Evolutionary conservation across 2,329 filamentous ascomycete genomes (phyloP), one percentile per base, ranked within the genome.

Genomic region (Raffaelea ambrosiae): DNA sequence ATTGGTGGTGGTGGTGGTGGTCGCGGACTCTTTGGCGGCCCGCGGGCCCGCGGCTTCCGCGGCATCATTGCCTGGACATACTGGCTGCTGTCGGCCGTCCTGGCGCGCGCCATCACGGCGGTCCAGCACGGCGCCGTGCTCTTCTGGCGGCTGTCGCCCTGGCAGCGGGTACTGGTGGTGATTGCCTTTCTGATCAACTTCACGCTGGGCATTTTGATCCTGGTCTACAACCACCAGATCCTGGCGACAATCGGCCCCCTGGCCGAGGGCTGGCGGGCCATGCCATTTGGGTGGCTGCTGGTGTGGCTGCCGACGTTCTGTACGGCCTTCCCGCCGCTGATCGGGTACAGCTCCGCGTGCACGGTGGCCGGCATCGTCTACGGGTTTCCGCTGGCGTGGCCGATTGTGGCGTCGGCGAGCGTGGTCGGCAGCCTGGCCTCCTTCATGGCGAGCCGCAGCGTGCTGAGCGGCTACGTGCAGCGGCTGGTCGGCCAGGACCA

Each of bases 261-360:
- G 13, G 88, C 90, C 20, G 74, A 82, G 62, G 76, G 77, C 54
- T 96, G 89, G 89, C 80, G 88, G 59, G 74, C 79, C 26, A 69
- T 89, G 5, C 76, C 72, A 1, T 81, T 76, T 46, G 91, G 88
- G 40, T 93, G 80, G 72, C 70, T 77, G 50, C 77, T 96, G 44
- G 72, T 93, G 36, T 95, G 88, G 79, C 63, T 77, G 29, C 69
- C 87, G 57, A 83, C 86, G 33, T 88, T 90, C 62, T 61, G 77
- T 38, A 84, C 89, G 16, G 87, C 84, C 2, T 94, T 95, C 63
- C 90, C 90, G 19, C 90, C 90, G 2, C 66, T 95, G 57, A 84
- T 96, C 53, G 90, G 90, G 14, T 95, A 95, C 71, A 87, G 84
- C 52, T 87, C 84, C 2, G 83, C 84, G 57, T 67, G 72, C 50